Evolutionary conservation across 345 rosid genomes (phyloP).

Genomic region (Hibiscus tridactylites): DNA sequence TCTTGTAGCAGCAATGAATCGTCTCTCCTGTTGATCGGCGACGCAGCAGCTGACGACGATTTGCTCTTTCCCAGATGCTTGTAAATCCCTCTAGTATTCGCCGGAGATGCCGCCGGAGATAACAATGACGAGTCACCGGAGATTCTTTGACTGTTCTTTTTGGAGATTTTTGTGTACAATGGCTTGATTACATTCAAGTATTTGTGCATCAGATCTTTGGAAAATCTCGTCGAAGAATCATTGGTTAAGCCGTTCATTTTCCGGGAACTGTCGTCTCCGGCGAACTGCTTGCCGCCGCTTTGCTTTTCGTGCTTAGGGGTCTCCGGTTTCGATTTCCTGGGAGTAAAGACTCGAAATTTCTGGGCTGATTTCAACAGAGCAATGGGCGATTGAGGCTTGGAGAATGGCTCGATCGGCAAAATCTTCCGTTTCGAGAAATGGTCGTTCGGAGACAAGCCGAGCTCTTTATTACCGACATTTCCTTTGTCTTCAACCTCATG

Average conservation of each 20-base stretch:
- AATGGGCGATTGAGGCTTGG: conserved; percentile 58
- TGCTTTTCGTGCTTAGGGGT: conserved; percentile 15
- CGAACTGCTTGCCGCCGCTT: conserved; percentile 24
- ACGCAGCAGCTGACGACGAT: conserved; percentile 49
- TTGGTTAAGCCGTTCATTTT: conserved; percentile 2
- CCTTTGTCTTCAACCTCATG: conserved; percentile 25
- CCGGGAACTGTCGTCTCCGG: conserved; percentile 29
- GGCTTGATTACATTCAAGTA: conserved; percentile 69
- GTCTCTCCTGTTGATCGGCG: conserved; percentile 65
- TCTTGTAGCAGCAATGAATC: conserved; percentile 76
- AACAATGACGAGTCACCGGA: conserved; percentile 18
- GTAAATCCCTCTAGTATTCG: conserved; percentile 28
- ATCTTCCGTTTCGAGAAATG: conserved; percentile 54
- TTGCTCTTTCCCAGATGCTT: conserved; percentile 68
- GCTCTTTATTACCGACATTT: not conserved
- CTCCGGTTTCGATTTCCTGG: conserved; percentile 38
- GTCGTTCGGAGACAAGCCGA: conserved; percentile 24
- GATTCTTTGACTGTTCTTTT: conserved; percentile 19
- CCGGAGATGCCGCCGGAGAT: conserved; percentile 45
- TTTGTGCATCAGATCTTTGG: conserved; percentile 40
- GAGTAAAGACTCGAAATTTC: conserved; percentile 42
- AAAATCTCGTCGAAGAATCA: conserved; percentile 37
- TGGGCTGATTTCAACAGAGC: conserved; percentile 58
- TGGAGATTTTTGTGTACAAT: conserved; percentile 42
- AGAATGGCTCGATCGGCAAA: conserved; percentile 50